These are phyloP conservation scores for Ophiostoma perfectum DNA, from an alignment of 2,329 filamentous ascomycete genomes.

Conservation along the genomic window DNA sequence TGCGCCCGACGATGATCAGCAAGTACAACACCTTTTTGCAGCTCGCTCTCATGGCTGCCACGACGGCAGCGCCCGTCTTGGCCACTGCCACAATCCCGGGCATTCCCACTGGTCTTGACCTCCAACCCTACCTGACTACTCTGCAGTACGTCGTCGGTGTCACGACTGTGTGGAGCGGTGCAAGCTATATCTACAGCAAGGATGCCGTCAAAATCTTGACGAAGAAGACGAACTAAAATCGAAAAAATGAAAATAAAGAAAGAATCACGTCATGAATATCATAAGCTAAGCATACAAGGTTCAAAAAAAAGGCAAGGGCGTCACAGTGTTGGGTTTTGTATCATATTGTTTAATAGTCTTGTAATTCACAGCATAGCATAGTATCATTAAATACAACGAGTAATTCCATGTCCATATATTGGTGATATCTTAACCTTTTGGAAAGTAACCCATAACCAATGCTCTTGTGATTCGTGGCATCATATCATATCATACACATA, in stretches of 20 bases:
- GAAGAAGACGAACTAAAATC: slow-evolving; percentile 22
- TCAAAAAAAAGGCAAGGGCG: not conserved
- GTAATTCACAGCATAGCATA: slow-evolving; percentile 10
- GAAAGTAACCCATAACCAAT: slow-evolving; percentile 2
- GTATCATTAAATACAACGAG: not conserved
- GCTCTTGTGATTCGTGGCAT: slow-evolving; percentile 13
- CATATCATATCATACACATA: slow-evolving; percentile 6
- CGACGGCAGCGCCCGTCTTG: slow-evolving; percentile 73
- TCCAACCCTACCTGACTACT: slow-evolving; percentile 50
- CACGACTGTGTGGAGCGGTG: slow-evolving; percentile 89
- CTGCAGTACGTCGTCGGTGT: slow-evolving; percentile 72
- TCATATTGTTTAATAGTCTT: slow-evolving; percentile 11
- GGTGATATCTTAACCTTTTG: not conserved
- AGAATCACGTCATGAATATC: not conserved
- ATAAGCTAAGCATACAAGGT: no score
- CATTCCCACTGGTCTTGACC: slow-evolving; percentile 40
- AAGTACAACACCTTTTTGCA: slow-evolving; percentile 95
- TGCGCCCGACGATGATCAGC: slow-evolving; percentile 75
- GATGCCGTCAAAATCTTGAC: slow-evolving; percentile 82
- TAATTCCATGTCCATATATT: not conserved
- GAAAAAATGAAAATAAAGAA: not conserved
- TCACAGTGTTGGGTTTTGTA: slow-evolving; percentile 4
- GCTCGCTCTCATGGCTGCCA: slow-evolving; percentile 76
- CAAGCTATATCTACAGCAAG: slow-evolving; percentile 86
- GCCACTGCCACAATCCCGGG: slow-evolving; percentile 6